Conservation (phyloP, 2,329 filamentous ascomycete species). For the Botrytis byssoidea region DNA sequence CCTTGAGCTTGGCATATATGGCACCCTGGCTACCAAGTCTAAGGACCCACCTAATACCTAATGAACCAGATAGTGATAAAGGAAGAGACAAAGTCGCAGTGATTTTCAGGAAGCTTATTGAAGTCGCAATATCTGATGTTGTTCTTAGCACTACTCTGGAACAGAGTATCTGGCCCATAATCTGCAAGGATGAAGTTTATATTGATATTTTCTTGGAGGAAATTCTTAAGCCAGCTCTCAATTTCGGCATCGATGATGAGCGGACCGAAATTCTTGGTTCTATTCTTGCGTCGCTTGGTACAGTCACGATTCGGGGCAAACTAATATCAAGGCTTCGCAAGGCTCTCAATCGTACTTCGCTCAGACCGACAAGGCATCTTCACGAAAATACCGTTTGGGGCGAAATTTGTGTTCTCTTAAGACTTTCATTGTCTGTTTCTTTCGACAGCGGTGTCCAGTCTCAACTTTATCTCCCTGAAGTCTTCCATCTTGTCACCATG, state of each 20-base stretch:
- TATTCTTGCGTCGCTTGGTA: conserved; percentile 61
- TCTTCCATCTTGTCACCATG: conserved; percentile 71
- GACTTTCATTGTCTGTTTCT: conserved; percentile 64
- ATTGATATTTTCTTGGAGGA: conserved; percentile 68
- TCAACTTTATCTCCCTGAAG: conserved; percentile 65
- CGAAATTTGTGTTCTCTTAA: conserved; percentile 66
- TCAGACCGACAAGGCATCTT: conserved; percentile 63
- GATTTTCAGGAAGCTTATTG: conserved; percentile 65
- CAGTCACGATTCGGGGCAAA: conserved; percentile 63
- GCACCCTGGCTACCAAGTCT: conserved; percentile 65
- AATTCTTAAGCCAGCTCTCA: conserved; percentile 61
- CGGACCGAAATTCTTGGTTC: conserved; percentile 60
- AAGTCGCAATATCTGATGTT: conserved; percentile 61
- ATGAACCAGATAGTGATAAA: conserved; percentile 63
- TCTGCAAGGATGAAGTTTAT: conserved; percentile 63
- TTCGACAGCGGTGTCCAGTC: conserved; percentile 67
- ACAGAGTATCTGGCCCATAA: conserved; percentile 63
- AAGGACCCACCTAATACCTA: conserved; percentile 57
- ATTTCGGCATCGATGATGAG: conserved; percentile 57
- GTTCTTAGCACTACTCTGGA: conserved; percentile 60
- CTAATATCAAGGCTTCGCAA: conserved; percentile 65
- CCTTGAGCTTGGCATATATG: conserved; percentile 67
- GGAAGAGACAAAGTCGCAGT: conserved; percentile 62
- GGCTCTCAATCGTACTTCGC: conserved; percentile 63
- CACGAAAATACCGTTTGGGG: conserved; percentile 67